Base-by-base conservation (phyloP, 345 rosid species). In the Arabidopsis suecica region DNA sequence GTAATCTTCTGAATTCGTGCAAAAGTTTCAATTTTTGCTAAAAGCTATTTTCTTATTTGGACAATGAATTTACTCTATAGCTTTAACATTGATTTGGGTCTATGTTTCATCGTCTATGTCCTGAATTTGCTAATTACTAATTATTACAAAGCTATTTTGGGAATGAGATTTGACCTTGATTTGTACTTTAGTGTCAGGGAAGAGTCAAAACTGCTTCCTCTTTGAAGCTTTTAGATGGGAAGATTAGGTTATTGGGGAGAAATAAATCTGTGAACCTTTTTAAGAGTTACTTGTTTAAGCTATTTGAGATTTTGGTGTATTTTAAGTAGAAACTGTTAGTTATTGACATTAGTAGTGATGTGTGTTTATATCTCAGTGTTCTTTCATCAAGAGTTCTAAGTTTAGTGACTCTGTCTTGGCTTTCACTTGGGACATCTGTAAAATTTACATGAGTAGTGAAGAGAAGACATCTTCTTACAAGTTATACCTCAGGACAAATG, bases 1-100 rank as follows among this genome's bases (percentile, higher is more conserved):
- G 97, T 92, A 55, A 20, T n/a, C 5, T 54, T 18, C 32, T 37
- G 42, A 30, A 30, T 41, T 69, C 40, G 32, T 16, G 41, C n/a
- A 5, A 14, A 40, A 10, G 18, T 42, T 13, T 69, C 63, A 57
- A 33, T 57, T 69, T 14, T 1, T 54, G 63, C 38, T 25, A 2
- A 6, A 55, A 68, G 6, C 28, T 2, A 12, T 9, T 18, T 48
- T 68, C 50, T 42, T 69, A 4, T 49, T 59, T 68, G 4, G 53
- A 42, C 30, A n/a, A 10, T n/a, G 65, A 30, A 5, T 42, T 73
- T 16, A 16, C 20, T n/a, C 6, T 73, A 3, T 28, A 34, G 22
- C 28, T 45, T 45, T 5, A 71, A 13, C 49, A 47, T 5, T 71
- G 33, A 12, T 61, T 50, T 20, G 48, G 7, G 32, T 75, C 20